phyloP scores from a whole-genome alignment of 2,329 filamentous ascomycete genomes.

The Aureobasidium vineae region DNA sequence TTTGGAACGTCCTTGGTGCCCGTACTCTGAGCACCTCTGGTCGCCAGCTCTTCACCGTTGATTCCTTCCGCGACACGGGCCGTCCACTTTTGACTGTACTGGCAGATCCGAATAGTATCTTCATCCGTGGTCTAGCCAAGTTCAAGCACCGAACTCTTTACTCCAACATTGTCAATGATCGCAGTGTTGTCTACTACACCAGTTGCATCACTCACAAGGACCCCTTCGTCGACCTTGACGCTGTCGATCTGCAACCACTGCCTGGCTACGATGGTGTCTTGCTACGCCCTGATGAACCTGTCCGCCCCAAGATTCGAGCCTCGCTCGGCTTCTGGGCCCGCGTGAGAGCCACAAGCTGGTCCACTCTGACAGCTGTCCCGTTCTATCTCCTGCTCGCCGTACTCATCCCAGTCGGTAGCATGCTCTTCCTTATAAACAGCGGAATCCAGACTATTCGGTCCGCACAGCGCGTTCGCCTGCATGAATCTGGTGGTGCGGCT shows the following conservation, averaged over 20 bases:
- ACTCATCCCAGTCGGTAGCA: slow-evolving; percentile 70
- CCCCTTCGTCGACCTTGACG: slow-evolving; percentile 68
- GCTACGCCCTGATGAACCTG: slow-evolving; percentile 64
- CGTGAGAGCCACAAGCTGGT: slow-evolving; percentile 32
- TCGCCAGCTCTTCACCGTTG: slow-evolving; percentile 81
- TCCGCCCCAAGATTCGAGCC: slow-evolving; percentile 46
- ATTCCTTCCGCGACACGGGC: slow-evolving; percentile 80
- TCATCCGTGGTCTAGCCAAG: slow-evolving; percentile 71
- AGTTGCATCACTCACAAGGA: slow-evolving; percentile 74
- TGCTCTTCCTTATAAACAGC: slow-evolving; percentile 72
- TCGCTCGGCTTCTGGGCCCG: slow-evolving; percentile 31
- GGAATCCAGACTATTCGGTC: slow-evolving; percentile 74
- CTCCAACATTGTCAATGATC: slow-evolving; percentile 83
- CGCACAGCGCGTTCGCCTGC: slow-evolving; percentile 68
- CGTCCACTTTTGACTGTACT: slow-evolving; percentile 76
- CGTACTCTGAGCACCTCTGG: slow-evolving; percentile 79
- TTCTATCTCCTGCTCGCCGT: slow-evolving; percentile 63
- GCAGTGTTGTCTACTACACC: slow-evolving; percentile 78
- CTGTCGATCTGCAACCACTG: slow-evolving; percentile 69
- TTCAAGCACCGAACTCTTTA: slow-evolving; percentile 80
- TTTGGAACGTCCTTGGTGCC: slow-evolving; percentile 76
- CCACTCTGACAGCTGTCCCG: slow-evolving; percentile 56
- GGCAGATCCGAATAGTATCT: slow-evolving; percentile 80
- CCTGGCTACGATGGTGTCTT: slow-evolving; percentile 72
- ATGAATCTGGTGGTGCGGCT: slow-evolving; percentile 63